Conservation (phyloP, 106 monocot genomes). For the Phalaenopsis equestris region DNA sequence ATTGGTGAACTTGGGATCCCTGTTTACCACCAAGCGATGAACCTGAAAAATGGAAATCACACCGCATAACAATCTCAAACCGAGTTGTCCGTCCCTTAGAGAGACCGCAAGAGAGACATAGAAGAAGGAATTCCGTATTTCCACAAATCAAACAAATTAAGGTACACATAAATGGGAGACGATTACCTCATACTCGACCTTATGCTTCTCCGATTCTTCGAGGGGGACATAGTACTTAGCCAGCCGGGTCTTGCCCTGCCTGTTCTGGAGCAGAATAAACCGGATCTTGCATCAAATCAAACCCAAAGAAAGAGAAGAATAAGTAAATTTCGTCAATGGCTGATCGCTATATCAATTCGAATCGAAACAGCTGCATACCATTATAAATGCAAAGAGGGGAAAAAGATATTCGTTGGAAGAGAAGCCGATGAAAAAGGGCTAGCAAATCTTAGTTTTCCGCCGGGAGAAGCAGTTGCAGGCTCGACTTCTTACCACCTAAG, state of each 20-base stretch:
- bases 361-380: neutral
- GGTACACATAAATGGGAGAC: neutral
- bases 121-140: neutral
- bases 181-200: constrained; percentile 86
- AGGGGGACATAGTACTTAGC: constrained; percentile 94
- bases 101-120: neutral
- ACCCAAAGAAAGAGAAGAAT: neutral
- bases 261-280: constrained; percentile 90
- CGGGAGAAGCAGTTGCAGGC: neutral
- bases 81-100: neutral
- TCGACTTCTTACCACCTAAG: neutral
- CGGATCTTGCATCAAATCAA: constrained; percentile 63
- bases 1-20: constrained; percentile 98
- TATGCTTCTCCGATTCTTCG: constrained; percentile 99
- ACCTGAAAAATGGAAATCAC: constrained; percentile 38
- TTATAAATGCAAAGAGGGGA: neutral
- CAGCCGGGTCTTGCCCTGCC: constrained; percentile 98
- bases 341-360: neutral
- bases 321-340: neutral
- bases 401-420: neutral
- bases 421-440: neutral
- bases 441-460: neutral
- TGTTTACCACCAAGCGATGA: constrained; percentile 90
- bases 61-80: neutral
- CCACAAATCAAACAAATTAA: neutral